A percentile compares a stretch with the other conserved stretches of the same genome.
Conservation (phyloP, 768 basidiomycete species). For the Cystobasidium tubakii region DNA sequence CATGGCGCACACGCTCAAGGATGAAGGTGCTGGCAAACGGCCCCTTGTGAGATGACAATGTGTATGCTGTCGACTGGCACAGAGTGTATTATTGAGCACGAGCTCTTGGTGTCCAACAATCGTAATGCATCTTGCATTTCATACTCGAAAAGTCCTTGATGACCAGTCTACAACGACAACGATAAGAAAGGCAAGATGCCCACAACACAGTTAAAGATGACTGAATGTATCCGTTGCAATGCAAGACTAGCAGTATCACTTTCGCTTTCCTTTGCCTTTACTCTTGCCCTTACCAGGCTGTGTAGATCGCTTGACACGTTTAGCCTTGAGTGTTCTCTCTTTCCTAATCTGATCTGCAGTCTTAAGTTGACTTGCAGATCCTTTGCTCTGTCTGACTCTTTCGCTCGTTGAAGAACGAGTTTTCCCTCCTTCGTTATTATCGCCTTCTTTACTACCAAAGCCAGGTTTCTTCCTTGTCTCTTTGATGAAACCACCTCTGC, state of each 20-base stretch:
- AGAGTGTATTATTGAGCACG: too few relatives aligned
- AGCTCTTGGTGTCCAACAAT: too few relatives aligned
- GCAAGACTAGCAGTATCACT: too few relatives aligned
- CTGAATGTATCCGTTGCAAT: background rate
- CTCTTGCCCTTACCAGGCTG: constrained; percentile 35
- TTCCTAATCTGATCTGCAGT: constrained; percentile 80
- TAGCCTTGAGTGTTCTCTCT: constrained; percentile 61
- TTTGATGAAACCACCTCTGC: constrained; percentile 50
- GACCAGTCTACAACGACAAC: background rate
- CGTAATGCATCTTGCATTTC: too few relatives aligned
- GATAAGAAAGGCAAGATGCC: background rate
- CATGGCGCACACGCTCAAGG: constrained; percentile 16
- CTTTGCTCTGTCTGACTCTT: constrained; percentile 60
- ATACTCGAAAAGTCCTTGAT: too few relatives aligned
- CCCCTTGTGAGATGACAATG: constrained; percentile 13
- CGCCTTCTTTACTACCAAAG: constrained; percentile 60
- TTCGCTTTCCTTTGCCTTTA: constrained; percentile 9
- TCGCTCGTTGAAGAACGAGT: constrained; percentile 41
- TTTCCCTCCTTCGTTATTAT: constrained; percentile 56
- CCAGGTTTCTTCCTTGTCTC: constrained; percentile 55
- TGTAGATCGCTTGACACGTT: constrained; percentile 49
- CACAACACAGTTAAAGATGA: background rate
- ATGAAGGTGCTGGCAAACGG: constrained; percentile 29
- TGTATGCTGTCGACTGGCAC: too few relatives aligned
- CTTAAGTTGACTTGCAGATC: constrained; percentile 73